These are phyloP conservation scores for Calonectria honghensis DNA, from an alignment of 2,329 filamentous ascomycete genomes.

Conservation along the genomic window DNA sequence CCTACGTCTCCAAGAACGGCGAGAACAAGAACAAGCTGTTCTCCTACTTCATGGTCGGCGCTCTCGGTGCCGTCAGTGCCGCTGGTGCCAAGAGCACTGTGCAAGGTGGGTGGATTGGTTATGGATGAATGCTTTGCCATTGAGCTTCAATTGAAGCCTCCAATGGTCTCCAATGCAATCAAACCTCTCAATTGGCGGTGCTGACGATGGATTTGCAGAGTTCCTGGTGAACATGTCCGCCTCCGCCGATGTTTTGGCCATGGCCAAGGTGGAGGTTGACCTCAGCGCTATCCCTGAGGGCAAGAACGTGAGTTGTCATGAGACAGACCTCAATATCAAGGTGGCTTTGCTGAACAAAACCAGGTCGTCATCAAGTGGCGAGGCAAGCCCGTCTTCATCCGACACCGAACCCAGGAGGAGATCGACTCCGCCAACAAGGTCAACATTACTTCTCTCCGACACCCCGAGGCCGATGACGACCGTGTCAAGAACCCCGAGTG, in stretches of 20 bases:
- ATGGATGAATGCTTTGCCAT: slow-evolving; percentile 50
- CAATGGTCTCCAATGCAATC: slow-evolving; percentile 31
- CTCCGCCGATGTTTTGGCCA: slow-evolving; percentile 97
- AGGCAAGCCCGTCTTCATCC: slow-evolving; percentile 99
- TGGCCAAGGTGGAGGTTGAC: slow-evolving; percentile 99
- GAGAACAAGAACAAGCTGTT: slow-evolving; percentile 89
- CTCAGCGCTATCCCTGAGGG: slow-evolving; percentile 95
- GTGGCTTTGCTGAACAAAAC: slow-evolving; percentile 35
- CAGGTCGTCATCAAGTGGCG: slow-evolving; percentile 99
- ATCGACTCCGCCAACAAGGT: slow-evolving; percentile 96
- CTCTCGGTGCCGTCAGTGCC: slow-evolving; percentile 92
- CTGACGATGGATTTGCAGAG: slow-evolving; percentile 75
- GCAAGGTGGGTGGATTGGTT: slow-evolving; percentile 83
- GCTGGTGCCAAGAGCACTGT: slow-evolving; percentile 98
- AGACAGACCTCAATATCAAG: slow-evolving; percentile 16
- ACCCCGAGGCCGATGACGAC: slow-evolving; percentile 92
- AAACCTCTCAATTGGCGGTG: slow-evolving; percentile 52
- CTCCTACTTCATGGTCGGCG: slow-evolving; percentile 98
- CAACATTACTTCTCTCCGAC: slow-evolving; percentile 88
- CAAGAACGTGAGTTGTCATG: slow-evolving; percentile 88
- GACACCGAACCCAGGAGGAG: slow-evolving; percentile 94
- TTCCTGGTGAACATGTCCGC: slow-evolving; percentile 99
- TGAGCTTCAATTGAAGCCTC: slow-evolving; percentile 55
- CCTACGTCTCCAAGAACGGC: slow-evolving; percentile 84
- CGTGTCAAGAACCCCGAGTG: slow-evolving; percentile 99